A percentile compares a stretch with the other conserved stretches of the same genome.
Evolutionary conservation across 768 basidiomycete genomes (phyloP).

Genomic region (Antrodiella citrinella): DNA sequence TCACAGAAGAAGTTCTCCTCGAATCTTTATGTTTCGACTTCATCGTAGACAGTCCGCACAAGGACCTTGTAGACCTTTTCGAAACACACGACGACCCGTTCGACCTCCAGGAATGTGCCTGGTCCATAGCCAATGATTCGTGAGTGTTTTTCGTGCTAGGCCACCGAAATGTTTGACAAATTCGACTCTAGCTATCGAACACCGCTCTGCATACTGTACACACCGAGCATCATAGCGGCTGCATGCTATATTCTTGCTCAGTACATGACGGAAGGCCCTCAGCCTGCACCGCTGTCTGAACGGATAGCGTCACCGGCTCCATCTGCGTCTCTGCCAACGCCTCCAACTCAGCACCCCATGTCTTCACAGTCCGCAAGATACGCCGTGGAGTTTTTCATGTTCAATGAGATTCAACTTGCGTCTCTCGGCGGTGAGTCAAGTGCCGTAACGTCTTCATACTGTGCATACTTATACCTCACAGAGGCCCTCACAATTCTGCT

Average conservation of each 20-base stretch:
- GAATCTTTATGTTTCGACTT: constrained; percentile 86
- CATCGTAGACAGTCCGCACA: constrained; percentile 69
- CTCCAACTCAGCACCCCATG: constrained; percentile 67
- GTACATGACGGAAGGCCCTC: constrained; percentile 61
- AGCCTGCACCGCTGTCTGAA: constrained; percentile 60
- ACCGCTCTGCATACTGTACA: constrained; percentile 65
- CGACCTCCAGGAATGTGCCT: constrained; percentile 64
- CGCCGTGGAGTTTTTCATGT: constrained; percentile 58
- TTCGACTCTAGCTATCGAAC: constrained; percentile 56
- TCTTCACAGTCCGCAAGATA: constrained; percentile 65
- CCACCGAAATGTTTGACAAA: background rate
- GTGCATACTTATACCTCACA: constrained; percentile 20
- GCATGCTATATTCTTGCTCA: constrained; percentile 77
- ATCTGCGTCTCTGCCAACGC: constrained; percentile 71
- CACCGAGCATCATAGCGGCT: constrained; percentile 63
- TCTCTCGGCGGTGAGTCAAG: constrained; percentile 48
- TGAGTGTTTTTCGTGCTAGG: constrained; percentile 27
- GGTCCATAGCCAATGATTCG: constrained; percentile 88
- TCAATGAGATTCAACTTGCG: constrained; percentile 50
- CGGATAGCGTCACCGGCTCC: constrained; percentile 66
- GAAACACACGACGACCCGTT: constrained; percentile 40
- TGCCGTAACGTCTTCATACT: background rate
- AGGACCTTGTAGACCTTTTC: constrained; percentile 66
- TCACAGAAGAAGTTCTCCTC: constrained; percentile 70
- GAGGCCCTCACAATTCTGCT: constrained; percentile 59